Evolutionary conservation across 2,329 filamentous ascomycete genomes (phyloP), one percentile per base, ranked within the genome.

Genomic region (Penicillium brevicompactum): DNA sequence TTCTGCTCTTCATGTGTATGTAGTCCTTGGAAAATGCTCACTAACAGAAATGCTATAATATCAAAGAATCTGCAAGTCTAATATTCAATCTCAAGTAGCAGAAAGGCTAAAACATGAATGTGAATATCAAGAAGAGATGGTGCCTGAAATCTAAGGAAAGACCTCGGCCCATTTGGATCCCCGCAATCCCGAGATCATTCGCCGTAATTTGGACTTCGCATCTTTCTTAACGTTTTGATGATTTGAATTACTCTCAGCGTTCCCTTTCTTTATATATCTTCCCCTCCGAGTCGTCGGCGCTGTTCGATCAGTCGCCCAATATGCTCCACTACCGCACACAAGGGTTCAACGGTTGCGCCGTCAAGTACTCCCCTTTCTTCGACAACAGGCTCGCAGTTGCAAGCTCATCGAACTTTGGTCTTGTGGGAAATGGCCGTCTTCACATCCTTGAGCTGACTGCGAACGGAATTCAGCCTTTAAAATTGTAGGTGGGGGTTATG

Each of bases 331-430:
- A 90, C 78, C 89, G 90, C 61, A 97, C 94, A 21, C 84, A 91
- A 71, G 94, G 94, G 68, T 97, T 86, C 83, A 96, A 97, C 75
- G 92, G 92, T 68, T 97, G 96, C 78, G 91, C 90, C 65, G 92
- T 97, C 76, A 96, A 97, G 78, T 99, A 97, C 82, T 97, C 93
- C 53, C 94, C 94, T 6, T 99, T 97, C 80, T 96, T 95, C 79
- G 94, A 97, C 79, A 94, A 90, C 63, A 87, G 92, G 60, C 86
- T 99, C 61, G 93, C 93, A 54, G 92, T 97, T 67, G 90, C 91
- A 30, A 84, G 90, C 1, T 89, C 92, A n/a, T 87, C 93, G 61
- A 97, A 99, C 80, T 99, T 94, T 77, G 94, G 94, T 38, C 89
- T 99, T 38, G 93, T 99, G 34, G 94, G 94, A 46, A 99, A 99